Percentiles rank a stretch among this genome's conserved stretches.
phyloP scores from a whole-genome alignment of 2,329 filamentous ascomycete genomes.

The Alternaria burnsii region DNA sequence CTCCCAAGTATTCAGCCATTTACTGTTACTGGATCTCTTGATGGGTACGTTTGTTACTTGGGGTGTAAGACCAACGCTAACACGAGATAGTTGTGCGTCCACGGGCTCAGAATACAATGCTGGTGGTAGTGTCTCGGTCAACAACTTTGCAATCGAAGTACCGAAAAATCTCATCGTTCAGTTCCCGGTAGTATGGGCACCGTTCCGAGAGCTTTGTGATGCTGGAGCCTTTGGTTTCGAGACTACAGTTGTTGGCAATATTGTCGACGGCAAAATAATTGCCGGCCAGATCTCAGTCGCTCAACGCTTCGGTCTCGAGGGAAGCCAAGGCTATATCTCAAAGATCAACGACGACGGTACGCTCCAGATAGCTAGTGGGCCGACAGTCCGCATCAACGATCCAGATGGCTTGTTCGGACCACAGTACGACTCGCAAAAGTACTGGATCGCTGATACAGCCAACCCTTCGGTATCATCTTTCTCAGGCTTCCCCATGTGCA shows the following conservation, averaged over 20 bases:
- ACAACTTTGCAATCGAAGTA: slow-evolving; percentile 57
- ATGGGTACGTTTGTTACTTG: slow-evolving; percentile 28
- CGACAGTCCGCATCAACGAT: slow-evolving; percentile 54
- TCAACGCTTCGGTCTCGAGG: slow-evolving; percentile 49
- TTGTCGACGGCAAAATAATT: slow-evolving; percentile 48
- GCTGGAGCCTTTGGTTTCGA: slow-evolving; percentile 34
- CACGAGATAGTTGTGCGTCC: slow-evolving; percentile 25
- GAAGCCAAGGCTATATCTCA: slow-evolving; percentile 49
- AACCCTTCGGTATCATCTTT: slow-evolving; percentile 60
- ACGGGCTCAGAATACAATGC: slow-evolving; percentile 51
- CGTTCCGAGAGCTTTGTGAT: slow-evolving; percentile 47
- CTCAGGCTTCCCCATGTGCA: slow-evolving; percentile 63
- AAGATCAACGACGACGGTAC: slow-evolving; percentile 46
- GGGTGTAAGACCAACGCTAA: slow-evolving; percentile 4
- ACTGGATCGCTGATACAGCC: slow-evolving; percentile 60
- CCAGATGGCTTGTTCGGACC: slow-evolving; percentile 57
- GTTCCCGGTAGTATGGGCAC: slow-evolving; percentile 58
- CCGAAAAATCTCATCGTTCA: slow-evolving; percentile 61
- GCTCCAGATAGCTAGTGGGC: slow-evolving; percentile 50
- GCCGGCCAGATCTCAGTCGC: slow-evolving; percentile 51
- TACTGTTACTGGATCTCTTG: slow-evolving; percentile 39
- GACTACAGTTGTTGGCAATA: slow-evolving; percentile 51
- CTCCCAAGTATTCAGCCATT: slow-evolving; percentile 37
- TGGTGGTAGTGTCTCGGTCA: slow-evolving; percentile 58
- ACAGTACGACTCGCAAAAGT: slow-evolving; percentile 35